These are phyloP conservation scores for Leccinum disarticulatum DNA, from an alignment of 768 basidiomycete species.

Conservation along the genomic window DNA sequence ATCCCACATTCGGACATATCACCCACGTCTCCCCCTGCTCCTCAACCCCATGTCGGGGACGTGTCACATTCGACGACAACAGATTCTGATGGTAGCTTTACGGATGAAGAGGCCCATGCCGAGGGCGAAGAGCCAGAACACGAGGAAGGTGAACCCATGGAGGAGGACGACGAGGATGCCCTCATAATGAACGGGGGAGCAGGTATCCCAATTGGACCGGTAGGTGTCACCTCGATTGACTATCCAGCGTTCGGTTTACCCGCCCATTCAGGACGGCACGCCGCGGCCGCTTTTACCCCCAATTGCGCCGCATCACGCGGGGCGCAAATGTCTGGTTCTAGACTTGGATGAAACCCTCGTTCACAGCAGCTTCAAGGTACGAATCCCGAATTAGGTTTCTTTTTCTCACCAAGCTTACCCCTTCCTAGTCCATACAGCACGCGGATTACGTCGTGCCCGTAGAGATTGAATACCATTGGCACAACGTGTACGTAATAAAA, in stretches of 20 bases:
- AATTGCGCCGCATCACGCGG: slow-evolving; percentile 73
- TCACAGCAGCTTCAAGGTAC: slow-evolving; percentile 97
- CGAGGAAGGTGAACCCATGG: slow-evolving; percentile 59
- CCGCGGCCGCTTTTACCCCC: slow-evolving; percentile 89
- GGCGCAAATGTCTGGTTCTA: slow-evolving; percentile 93
- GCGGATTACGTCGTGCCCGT: slow-evolving; percentile 99
- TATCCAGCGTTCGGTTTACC: slow-evolving; percentile 5
- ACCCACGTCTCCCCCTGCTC: slow-evolving; percentile 21
- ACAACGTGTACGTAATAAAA: slow-evolving; percentile 99
- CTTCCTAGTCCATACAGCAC: slow-evolving; percentile 77
- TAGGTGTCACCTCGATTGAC: slow-evolving; percentile 42
- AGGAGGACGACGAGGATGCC: slow-evolving; percentile 84
- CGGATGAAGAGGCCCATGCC: slow-evolving; percentile 64
- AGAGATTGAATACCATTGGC: slow-evolving; percentile 97
- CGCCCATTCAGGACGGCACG: slow-evolving; percentile 65
- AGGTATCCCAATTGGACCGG: slow-evolving; percentile 92
- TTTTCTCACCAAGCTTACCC: slow-evolving; percentile 11
- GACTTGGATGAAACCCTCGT: slow-evolving; percentile 97
- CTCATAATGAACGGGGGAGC: slow-evolving; percentile 89
- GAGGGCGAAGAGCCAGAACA: slow-evolving; percentile 69
- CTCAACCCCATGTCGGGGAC: slow-evolving; percentile 32
- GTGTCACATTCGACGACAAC: slow-evolving; percentile 32
- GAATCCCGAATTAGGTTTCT: slow-evolving; percentile 10
- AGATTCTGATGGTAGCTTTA: slow-evolving; percentile 43
- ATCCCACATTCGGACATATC: slow-evolving; percentile 25